Base-by-base conservation (phyloP, 2,329 filamentous ascomycete species). In the Diaporthe amygdali region DNA sequence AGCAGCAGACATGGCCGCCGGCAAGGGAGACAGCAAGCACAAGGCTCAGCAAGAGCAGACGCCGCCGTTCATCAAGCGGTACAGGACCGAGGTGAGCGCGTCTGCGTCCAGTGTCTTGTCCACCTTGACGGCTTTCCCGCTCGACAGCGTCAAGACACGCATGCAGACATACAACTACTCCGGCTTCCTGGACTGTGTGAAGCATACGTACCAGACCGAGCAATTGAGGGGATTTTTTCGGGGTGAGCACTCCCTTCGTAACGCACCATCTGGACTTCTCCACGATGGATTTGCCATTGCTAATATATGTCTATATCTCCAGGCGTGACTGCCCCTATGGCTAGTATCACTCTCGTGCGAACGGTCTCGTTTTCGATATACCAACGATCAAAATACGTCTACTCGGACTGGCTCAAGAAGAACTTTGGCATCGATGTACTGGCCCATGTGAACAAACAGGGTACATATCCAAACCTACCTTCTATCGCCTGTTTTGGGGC, bases 131-230 rank as follows among this genome's bases (percentile, higher is more conserved):
- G 92, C 94, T n/a, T 97, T 96, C 79, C 94, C 94, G 27, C 89
- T 97, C 76, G 94, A 97, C 81, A 96, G 94, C 77, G 92, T 96
- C 80, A 97, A 97, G 86, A 95, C 93, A 69, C 93, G 94, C 78
- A 94, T 96, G 90, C 94, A 97, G 84, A 93, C 93, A 75, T 96
- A 96, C 82, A 90, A 92, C 74, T 95, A 93, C 82, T 87, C 88
- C 75, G 93, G 89, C 75, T 94, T 93, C 81, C 82, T 88, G 78
- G 91, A 94, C 80, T 95, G 93, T 79, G 89, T 95, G 66, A 87
- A 86, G 73, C 88, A 93, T 75, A 96, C 94, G 12, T 96, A 96
- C 82, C 87, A 86, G 72, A 90, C 86, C 7, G 94, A 96, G 83
- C 92, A 92, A 41, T 81, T 91, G 47, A 85, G 87, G 61, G 93